Evolutionary conservation across 495 filamentous ascomycete species (phyloP).

Genomic region (Podospora sp.): DNA sequence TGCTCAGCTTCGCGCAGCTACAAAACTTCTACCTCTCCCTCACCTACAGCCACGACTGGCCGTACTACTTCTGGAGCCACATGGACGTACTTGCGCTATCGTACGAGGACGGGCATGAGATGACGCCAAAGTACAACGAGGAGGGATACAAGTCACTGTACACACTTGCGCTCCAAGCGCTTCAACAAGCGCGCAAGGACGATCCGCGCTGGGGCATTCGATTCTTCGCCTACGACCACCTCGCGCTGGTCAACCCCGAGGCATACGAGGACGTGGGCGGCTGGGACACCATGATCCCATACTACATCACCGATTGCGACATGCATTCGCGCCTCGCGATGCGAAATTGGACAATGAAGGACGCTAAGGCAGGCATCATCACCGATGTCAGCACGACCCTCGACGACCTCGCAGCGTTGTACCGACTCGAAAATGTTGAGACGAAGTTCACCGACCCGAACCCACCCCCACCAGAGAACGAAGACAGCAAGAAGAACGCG

Average conservation of each 20-base stretch:
- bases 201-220: conserved; percentile 52
- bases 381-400: conserved; percentile 54
- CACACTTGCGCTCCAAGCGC: conserved; percentile 46
- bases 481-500: conserved; percentile 26
- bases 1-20: conserved; percentile 62
- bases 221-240: conserved; percentile 62
- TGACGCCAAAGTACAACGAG: conserved; percentile 38
- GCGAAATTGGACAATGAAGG: conserved; percentile 51
- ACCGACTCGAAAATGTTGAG: conserved; percentile 42
- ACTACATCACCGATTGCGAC: conserved; percentile 63
- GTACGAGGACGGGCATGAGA: conserved; percentile 49
- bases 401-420: conserved; percentile 51
- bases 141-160: conserved; percentile 50
- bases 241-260: conserved; percentile 59
- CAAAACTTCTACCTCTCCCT: conserved; percentile 61
- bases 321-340: conserved; percentile 58
- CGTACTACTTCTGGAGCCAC: conserved; percentile 61
- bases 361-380: conserved; percentile 52
- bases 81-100: conserved; percentile 59
- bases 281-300: conserved; percentile 64
- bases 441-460: conserved; percentile 46
- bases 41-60: conserved; percentile 58
- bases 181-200: conserved; percentile 35
- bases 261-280: conserved; percentile 58
- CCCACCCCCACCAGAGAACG: conserved; percentile 31